Conservation (phyloP, 2,329 filamentous ascomycete genomes). For the Pseudogymnoascus sp. region DNA sequence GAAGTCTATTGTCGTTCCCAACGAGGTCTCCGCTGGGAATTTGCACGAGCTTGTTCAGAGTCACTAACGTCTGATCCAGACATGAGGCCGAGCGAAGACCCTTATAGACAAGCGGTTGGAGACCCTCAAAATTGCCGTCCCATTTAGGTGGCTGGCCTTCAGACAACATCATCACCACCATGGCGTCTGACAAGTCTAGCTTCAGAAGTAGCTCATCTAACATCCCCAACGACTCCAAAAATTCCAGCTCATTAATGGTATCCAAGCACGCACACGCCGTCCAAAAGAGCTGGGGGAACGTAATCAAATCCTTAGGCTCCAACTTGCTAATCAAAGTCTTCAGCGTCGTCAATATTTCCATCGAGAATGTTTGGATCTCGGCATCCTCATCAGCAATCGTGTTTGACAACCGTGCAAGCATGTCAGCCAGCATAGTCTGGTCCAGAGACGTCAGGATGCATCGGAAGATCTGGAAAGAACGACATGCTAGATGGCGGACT, state of each 20-base stretch:
- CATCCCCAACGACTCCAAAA: conserved; percentile 85
- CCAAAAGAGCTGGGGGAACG: conserved; percentile 97
- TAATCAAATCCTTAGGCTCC: conserved; percentile 66
- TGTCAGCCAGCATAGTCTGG: conserved; percentile 90
- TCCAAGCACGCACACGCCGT: conserved; percentile 93
- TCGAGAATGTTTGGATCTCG: conserved; percentile 93
- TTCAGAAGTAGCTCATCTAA: conserved; percentile 78
- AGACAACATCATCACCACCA: conserved; percentile 59
- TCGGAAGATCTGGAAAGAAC: conserved; percentile 94
- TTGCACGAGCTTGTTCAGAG: conserved; percentile 68
- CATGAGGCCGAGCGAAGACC: conserved; percentile 81
- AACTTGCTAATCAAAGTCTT: conserved; percentile 85
- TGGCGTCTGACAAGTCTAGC: conserved; percentile 65
- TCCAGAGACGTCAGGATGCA: conserved; percentile 88
- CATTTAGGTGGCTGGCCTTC: conserved; percentile 77
- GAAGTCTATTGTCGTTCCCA: conserved; percentile 70
- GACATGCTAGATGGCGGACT: conserved; percentile 86
- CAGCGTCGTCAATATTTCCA: conserved; percentile 93
- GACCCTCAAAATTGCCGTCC: conserved; percentile 80
- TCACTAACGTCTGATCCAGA: conserved; percentile 65
- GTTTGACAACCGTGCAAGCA: conserved; percentile 90
- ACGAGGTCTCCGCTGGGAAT: conserved; percentile 73
- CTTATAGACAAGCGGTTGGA: conserved; percentile 83
- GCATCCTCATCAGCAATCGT: conserved; percentile 92
- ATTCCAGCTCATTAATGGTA: conserved; percentile 93